Percentiles rank a stretch among this genome's conserved stretches.
Evolutionary conservation across 257 asterid species (phyloP).

Genomic region (Lycium ferocissimum): DNA sequence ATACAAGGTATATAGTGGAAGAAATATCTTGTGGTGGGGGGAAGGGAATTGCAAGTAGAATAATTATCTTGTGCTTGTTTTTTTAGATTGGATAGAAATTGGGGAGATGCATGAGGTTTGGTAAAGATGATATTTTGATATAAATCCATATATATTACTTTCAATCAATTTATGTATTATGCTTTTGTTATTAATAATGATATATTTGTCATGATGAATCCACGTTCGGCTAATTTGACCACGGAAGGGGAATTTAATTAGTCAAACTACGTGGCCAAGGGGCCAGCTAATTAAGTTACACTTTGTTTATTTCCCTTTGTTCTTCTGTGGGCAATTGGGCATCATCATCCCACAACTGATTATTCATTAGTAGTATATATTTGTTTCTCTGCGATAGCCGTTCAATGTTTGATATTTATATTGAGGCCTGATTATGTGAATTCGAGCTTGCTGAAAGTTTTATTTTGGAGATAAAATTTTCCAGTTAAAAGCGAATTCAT

Average conservation of each 20-base stretch:
- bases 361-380: background rate
- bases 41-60: background rate
- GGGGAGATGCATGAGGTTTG: constrained; percentile 25
- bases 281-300: background rate
- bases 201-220: constrained; percentile 38
- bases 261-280: constrained; percentile 25
- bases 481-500: too few species aligned
- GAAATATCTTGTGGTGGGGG: constrained; percentile 18
- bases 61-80: background rate
- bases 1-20: background rate
- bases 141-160: background rate
- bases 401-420: background rate
- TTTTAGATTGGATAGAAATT: background rate
- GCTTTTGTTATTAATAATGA: background rate
- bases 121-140: background rate
- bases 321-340: background rate
- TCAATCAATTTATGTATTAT: background rate
- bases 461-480: too few species aligned
- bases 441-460: too few species aligned
- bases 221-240: constrained; percentile 48
- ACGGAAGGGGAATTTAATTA: constrained; percentile 31
- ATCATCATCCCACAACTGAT: background rate
- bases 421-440: too few species aligned
- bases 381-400: too few species aligned
- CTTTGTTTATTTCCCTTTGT: background rate